A percentile compares a stretch with the other conserved stretches of the same genome.
phyloP scores from a whole-genome alignment of 345 rosid genomes.

The Melaleuca alternifolia region DNA sequence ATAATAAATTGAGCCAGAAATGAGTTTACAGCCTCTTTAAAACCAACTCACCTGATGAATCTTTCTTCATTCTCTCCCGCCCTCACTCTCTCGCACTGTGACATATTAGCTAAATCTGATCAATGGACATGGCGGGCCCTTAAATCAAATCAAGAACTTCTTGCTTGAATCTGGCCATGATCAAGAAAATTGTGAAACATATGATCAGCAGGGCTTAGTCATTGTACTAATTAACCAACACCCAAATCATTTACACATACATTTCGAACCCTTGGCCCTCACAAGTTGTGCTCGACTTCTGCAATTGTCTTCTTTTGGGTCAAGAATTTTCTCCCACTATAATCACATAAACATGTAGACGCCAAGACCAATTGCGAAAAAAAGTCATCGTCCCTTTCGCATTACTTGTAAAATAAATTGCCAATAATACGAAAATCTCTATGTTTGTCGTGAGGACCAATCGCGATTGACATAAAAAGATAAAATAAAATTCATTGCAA shows the following conservation, averaged over 20 bases:
- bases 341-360: background rate
- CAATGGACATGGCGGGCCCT: no score
- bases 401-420: background rate
- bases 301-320: background rate
- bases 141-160: no score
- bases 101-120: no score
- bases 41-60: rapidly evolving
- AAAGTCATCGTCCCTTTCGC: no score
- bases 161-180: no score
- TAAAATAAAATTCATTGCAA: rapidly evolving
- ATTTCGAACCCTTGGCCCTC: background rate
- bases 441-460: background rate
- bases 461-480: rapidly evolving
- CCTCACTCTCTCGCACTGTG: no score
- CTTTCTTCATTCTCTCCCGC: no score
- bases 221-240: background rate
- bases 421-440: background rate
- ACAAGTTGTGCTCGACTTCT: background rate
- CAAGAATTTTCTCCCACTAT: background rate
- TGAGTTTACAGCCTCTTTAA: background rate
- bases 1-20: background rate
- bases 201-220: background rate
- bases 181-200: no score
- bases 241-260: background rate
- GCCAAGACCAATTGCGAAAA: no score